Percentiles rank a stretch among this genome's conserved stretches.
Evolutionary conservation across 2,329 filamentous ascomycete species (phyloP).

Genomic region (Penicillium frequentans): DNA sequence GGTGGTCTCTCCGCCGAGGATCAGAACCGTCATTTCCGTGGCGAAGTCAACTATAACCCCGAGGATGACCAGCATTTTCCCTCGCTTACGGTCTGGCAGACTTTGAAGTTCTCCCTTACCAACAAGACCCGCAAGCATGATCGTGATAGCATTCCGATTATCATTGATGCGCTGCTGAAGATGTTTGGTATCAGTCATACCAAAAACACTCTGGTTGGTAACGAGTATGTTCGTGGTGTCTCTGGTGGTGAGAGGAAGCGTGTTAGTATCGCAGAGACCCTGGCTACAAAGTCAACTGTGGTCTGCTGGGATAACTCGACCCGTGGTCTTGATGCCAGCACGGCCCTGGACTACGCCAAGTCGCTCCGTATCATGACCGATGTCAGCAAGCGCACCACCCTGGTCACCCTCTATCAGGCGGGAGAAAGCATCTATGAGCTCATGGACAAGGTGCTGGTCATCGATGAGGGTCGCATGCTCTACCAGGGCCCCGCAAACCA

Average conservation of each 20-base stretch:
- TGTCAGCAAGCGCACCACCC: conserved; percentile 67
- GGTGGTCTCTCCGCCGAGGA: conserved; percentile 69
- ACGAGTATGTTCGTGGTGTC: conserved; percentile 70
- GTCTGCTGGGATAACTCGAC: conserved; percentile 81
- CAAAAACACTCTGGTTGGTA: conserved; percentile 72
- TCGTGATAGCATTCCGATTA: conserved; percentile 63
- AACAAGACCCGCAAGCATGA: conserved; percentile 72
- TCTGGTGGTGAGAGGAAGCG: conserved; percentile 80
- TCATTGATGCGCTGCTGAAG: conserved; percentile 68
- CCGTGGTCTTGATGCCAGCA: conserved; percentile 75
- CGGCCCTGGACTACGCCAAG: conserved; percentile 74
- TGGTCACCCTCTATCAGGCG: conserved; percentile 72
- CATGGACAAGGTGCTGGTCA: conserved; percentile 79
- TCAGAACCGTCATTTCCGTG: conserved; percentile 67
- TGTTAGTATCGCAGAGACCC: conserved; percentile 74
- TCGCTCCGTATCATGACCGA: conserved; percentile 73
- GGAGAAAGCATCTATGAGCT: conserved; percentile 69
- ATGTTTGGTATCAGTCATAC: conserved; percentile 81
- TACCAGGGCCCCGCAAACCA: conserved; percentile 64
- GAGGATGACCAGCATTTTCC: conserved; percentile 78
- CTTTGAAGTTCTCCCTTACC: conserved; percentile 70
- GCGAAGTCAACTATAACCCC: conserved; percentile 75
- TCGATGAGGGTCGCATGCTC: conserved; percentile 69
- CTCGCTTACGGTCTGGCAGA: conserved; percentile 73
- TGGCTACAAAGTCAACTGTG: conserved; percentile 71